These are phyloP conservation scores for Saccharomyces eubayanus DNA, from an alignment of 805 yeast genomes.

Conservation along the genomic window DNA sequence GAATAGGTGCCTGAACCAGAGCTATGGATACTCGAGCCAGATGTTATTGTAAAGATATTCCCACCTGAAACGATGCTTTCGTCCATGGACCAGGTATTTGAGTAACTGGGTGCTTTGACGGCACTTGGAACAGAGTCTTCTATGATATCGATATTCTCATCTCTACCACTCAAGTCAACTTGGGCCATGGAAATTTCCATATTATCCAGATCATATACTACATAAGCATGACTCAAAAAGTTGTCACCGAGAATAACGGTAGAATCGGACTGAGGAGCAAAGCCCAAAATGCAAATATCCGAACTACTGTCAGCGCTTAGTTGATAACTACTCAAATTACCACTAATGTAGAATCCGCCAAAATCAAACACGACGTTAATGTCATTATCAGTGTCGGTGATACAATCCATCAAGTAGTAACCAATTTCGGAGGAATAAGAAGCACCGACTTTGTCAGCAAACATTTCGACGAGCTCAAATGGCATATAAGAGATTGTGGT, in stretches of 20 bases:
- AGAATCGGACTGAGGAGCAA: conserved; percentile 24
- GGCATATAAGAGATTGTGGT: conserved; percentile 42
- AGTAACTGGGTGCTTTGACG: conserved; percentile 37
- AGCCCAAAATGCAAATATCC: conserved; percentile 37
- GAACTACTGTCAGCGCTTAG: conserved; percentile 13
- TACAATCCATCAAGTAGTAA: conserved; percentile 42
- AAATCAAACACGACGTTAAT: conserved; percentile 42
- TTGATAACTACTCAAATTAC: conserved; percentile 36
- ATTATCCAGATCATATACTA: conserved; percentile 49
- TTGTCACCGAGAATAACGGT: conserved; percentile 46
- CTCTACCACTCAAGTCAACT: conserved; percentile 30
- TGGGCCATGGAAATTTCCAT: conserved; percentile 42
- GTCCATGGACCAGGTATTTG: conserved; percentile 34
- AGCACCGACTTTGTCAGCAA: conserved; percentile 39
- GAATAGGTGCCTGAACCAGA: background rate
- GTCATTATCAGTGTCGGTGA: conserved; percentile 19
- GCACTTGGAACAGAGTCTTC: conserved; percentile 42
- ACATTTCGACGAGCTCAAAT: conserved; percentile 23
- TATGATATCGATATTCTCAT: conserved; percentile 41
- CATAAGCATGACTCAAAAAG: conserved; percentile 47
- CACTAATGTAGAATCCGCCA: conserved; percentile 48
- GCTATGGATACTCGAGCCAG: background rate
- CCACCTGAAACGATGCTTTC: conserved; percentile 21
- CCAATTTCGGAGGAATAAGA: conserved; percentile 35
- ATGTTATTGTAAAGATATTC: conserved; percentile 17